phyloP scores from a whole-genome alignment of 2,329 filamentous ascomycete genomes.

The Purpureocillium takamizusanense region DNA sequence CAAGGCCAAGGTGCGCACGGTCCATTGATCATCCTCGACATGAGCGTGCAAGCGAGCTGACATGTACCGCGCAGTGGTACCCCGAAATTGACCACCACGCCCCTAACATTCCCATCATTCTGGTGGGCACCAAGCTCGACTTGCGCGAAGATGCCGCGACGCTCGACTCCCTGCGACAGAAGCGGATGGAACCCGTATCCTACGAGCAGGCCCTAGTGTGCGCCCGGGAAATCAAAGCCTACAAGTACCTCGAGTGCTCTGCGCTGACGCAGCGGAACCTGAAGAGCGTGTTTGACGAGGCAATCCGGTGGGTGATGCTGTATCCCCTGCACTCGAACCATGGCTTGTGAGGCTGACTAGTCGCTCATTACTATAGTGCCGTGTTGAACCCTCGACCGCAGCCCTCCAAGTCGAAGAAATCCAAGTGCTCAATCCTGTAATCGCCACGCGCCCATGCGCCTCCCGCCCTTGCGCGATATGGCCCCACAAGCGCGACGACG shows the following conservation, averaged over 20 bases:
- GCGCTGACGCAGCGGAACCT: constrained; percentile 92
- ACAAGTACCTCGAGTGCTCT: constrained; percentile 97
- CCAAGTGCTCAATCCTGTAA: constrained; percentile 64
- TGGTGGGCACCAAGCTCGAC: constrained; percentile 95
- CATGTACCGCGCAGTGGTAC: constrained; percentile 60
- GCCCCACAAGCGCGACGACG: no score
- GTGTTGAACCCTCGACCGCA: constrained; percentile 61
- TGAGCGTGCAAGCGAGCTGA: not conserved
- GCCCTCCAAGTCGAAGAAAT: constrained; percentile 49
- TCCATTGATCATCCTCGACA: not conserved
- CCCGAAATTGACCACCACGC: constrained; percentile 97
- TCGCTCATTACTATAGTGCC: constrained; percentile 38
- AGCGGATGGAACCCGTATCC: constrained; percentile 84
- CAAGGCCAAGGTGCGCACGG: constrained; percentile 73
- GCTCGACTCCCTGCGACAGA: constrained; percentile 71
- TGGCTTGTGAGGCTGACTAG: no score
- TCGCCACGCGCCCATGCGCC: not conserved
- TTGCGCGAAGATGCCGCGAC: constrained; percentile 82
- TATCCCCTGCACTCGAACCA: constrained; percentile 9
- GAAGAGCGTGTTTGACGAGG: constrained; percentile 98
- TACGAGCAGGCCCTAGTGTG: constrained; percentile 86
- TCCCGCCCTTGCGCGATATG: no score
- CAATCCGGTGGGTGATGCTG: constrained; percentile 66
- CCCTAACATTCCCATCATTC: constrained; percentile 88
- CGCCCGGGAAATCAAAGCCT: constrained; percentile 88